Evolutionary conservation across 257 asterid genomes (phyloP).

Genomic region (Nicotiana obtusifolia): DNA sequence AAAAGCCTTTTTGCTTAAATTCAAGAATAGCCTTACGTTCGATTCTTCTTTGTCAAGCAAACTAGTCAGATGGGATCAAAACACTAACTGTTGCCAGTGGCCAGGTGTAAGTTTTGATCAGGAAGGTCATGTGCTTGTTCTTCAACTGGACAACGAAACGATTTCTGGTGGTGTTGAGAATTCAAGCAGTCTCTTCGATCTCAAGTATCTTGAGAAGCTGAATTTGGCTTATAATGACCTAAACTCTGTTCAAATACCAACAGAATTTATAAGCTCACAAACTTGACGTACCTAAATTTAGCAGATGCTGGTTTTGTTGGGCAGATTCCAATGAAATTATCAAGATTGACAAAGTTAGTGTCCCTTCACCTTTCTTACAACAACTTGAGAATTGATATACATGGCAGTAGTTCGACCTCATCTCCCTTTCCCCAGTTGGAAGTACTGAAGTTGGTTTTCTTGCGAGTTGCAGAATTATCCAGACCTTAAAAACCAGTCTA

Average conservation of each 20-base stretch:
- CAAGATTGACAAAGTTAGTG: constrained; percentile 28
- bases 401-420: background rate
- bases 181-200: constrained; percentile 34
- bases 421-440: constrained; percentile 12
- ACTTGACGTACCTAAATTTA: constrained; percentile 39
- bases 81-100: constrained; percentile 60
- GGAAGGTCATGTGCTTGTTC: constrained; percentile 40
- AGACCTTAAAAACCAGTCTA: constrained; percentile 11
- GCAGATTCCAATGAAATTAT: constrained; percentile 32
- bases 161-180: constrained; percentile 31
- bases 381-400: constrained; percentile 16
- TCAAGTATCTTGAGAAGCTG: constrained; percentile 34
- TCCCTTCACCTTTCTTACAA: constrained; percentile 32
- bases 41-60: background rate
- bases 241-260: constrained; percentile 29
- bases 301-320: constrained; percentile 47
- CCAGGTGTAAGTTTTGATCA: constrained; percentile 50
- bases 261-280: constrained; percentile 28
- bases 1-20: constrained; percentile 7
- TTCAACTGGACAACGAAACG: constrained; percentile 33
- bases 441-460: constrained; percentile 21
- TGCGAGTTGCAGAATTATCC: constrained; percentile 34
- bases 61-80: constrained; percentile 32
- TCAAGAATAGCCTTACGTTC: constrained; percentile 1
- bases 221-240: constrained; percentile 47